Base-by-base conservation (phyloP, 306 rosid genomes). In the Cucurbita pepo region DNA sequence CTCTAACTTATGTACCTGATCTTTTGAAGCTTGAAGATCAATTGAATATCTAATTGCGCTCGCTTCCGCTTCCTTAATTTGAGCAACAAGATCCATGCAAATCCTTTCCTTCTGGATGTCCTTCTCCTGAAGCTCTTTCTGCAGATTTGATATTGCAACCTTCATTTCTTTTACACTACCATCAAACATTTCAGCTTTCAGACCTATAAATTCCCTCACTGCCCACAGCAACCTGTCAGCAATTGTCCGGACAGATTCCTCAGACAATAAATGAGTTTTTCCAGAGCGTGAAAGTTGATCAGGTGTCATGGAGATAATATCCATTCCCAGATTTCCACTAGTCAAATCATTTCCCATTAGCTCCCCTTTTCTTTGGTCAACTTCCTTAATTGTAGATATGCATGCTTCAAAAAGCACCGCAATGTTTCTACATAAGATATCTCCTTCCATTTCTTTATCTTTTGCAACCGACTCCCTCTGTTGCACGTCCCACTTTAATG, bases 41-140 rank as follows among this genome's bases (percentile, higher is more conserved):
- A 63, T 77, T 37, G 85, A 81, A 77, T 80, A 85, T 78, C 84
- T 85, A 21, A 77, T 79, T 22, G 87, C 83, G 43, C 87, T 83
- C 59, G 88, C 89, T 91, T 91, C 92, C 60, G 92, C 96, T 75
- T 82, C 89, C 88, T 88, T 91, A 71, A 91, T 84, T 82, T 91
- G 99, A 82, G 81, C 81, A 16, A 89, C 97, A 74, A 95, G 93
- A 41, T 95, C 97, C 81, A 82, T 80, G 85, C 95, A 89, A 70
- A 89, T 82, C 81, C 76, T 83, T 61, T 95, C 99, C 72, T 85
- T 91, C 72, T 89, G 91, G 77, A 89, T 78, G 74, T 95, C 99
- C 83, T 95, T 95, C 84, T 95, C 97, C 82, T 86, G 96, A 79
- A 91, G 96, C 78, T 91, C 96, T 77, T 79, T 84, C 88, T 88